These are phyloP conservation scores for Petunia secreta DNA, from an alignment of 257 asterid species.

Conservation along the genomic window DNA sequence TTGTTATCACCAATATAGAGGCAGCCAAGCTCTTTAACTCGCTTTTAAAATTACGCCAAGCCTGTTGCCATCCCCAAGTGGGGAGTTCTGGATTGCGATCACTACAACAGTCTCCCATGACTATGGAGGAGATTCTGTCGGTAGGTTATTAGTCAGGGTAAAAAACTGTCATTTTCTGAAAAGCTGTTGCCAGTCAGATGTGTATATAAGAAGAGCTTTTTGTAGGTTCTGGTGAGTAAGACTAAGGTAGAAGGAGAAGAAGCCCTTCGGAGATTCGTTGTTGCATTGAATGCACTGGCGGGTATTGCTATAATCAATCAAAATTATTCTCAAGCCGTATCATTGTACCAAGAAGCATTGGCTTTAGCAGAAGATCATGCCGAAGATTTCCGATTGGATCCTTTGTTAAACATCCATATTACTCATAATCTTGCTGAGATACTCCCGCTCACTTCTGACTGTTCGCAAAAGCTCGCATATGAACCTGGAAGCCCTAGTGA, in stretches of 20 bases:
- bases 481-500: conserved; percentile 41
- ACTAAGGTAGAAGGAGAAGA: conserved; percentile 98
- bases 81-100: conserved; percentile 98
- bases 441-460: conserved; percentile 45
- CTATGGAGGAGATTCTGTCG: conserved; percentile 94
- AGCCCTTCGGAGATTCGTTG: conserved; percentile 82
- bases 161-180: conserved; percentile 29
- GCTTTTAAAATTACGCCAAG: conserved; percentile 98
- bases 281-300: conserved; percentile 93
- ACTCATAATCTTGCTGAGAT: conserved; percentile 87
- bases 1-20: conserved; percentile 69
- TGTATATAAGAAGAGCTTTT: conserved; percentile 29
- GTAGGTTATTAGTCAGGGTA: conserved; percentile 50
- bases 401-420: conserved; percentile 87
- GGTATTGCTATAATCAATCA: conserved; percentile 88
- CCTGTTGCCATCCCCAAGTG: conserved; percentile 99
- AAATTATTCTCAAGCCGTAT: conserved; percentile 69
- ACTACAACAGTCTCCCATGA: conserved; percentile 93
- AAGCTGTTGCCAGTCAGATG: conserved; percentile 22
- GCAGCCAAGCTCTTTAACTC: conserved; percentile 95
- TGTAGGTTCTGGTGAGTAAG: conserved; percentile 90
- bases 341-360: conserved; percentile 82
- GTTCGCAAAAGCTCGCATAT: conserved; percentile 35
- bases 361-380: conserved; percentile 71
- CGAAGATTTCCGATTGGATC: conserved; percentile 90